Evolutionary conservation across 1,284 basidiomycete genomes (phyloP).

Genomic region (Volvariella surrecta): DNA sequence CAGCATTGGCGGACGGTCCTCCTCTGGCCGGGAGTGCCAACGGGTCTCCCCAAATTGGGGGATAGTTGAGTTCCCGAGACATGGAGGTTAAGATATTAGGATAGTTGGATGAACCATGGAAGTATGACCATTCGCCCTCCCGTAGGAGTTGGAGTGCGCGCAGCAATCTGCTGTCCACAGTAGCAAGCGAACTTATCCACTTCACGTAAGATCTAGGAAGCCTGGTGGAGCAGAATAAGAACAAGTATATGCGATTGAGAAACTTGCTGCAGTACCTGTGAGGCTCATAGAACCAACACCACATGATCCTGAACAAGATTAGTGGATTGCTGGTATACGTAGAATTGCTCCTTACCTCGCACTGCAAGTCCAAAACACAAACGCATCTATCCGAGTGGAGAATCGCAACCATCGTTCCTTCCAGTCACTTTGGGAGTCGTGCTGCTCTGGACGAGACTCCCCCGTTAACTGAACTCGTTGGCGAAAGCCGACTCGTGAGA

Average conservation of each 20-base stretch:
- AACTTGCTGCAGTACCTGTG: constrained; percentile 35
- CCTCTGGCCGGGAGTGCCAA: constrained; percentile 49
- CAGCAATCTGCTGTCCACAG: constrained; percentile 53
- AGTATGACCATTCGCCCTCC: constrained; percentile 50
- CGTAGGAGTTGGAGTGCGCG: constrained; percentile 44
- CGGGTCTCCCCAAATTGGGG: constrained; percentile 56
- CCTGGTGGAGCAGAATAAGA: constrained; percentile 24
- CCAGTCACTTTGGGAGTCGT: too few relatives aligned
- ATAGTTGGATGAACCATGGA: constrained; percentile 27
- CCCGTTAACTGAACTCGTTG: too few relatives aligned
- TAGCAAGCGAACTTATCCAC: constrained; percentile 67
- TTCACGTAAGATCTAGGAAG: constrained; percentile 65
- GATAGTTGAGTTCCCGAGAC: constrained; percentile 47
- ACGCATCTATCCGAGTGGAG: constrained; percentile 48
- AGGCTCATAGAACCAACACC: constrained; percentile 75
- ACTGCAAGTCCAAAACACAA: constrained; percentile 68
- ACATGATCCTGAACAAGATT: constrained; percentile 56
- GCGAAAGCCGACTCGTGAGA: constrained; percentile 8
- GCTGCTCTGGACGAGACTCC: too few relatives aligned
- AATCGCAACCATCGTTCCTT: constrained; percentile 9
- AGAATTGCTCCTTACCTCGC: constrained; percentile 43
- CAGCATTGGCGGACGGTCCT: constrained; percentile 34
- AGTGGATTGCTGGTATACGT: constrained; percentile 4
- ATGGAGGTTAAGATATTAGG: constrained; percentile 33
- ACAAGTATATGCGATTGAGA: too few relatives aligned